Evolutionary conservation across 768 basidiomycete genomes (phyloP).

Genomic region (Rhodotorula taiwanensis): DNA sequence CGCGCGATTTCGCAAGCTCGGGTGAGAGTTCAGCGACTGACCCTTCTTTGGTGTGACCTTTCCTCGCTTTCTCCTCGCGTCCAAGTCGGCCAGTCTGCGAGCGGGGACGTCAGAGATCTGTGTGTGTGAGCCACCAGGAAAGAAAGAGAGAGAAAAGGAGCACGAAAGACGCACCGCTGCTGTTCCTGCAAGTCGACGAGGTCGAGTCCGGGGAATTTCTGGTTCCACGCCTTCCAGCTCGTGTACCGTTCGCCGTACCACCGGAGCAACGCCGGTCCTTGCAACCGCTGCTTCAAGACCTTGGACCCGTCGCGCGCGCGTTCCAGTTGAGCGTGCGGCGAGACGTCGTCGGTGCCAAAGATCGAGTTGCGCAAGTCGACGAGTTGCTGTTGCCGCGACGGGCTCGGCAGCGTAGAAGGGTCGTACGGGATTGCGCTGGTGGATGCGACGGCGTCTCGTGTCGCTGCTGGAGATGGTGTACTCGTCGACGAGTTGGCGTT

Average conservation of each 20-base stretch:
- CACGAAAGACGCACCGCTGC: constrained; percentile 25
- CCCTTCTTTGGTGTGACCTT: constrained; percentile 39
- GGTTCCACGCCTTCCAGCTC: constrained; percentile 16
- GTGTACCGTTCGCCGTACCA: constrained; percentile 60
- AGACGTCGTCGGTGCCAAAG: constrained; percentile 61
- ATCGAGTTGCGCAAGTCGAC: constrained; percentile 61
- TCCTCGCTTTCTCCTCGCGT: constrained; percentile 36
- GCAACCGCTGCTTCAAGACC: constrained; percentile 72
- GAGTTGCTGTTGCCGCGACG: constrained; percentile 54
- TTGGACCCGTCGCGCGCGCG: constrained; percentile 88
- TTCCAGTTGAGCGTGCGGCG: constrained; percentile 64
- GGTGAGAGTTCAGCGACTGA: constrained; percentile 1
- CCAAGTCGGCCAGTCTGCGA: constrained; percentile 37
- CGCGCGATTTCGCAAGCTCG: no score
- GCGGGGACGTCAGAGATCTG: no score
- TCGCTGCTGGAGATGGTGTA: neutral
- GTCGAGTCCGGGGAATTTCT: constrained; percentile 20
- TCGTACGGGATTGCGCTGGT: neutral
- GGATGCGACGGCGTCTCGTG: neutral
- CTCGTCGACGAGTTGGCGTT: neutral
- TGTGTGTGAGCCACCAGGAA: no score
- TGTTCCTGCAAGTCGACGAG: constrained; percentile 32
- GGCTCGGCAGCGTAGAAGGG: neutral
- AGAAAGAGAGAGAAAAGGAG: no score
- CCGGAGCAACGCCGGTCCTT: constrained; percentile 74